phyloP scores from a whole-genome alignment of 83 land plant species.

The Larix sibirica region DNA sequence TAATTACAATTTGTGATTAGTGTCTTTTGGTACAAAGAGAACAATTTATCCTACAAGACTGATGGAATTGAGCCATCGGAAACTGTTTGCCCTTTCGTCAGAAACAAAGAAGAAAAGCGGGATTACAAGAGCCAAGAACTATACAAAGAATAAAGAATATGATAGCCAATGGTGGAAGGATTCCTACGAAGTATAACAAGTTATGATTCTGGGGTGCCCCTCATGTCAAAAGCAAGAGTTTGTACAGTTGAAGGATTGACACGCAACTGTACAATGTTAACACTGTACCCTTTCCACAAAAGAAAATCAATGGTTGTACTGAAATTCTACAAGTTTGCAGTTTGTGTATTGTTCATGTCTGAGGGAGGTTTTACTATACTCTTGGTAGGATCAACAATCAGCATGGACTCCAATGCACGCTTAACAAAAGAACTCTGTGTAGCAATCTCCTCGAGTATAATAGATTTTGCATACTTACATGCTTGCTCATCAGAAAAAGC shows the following conservation, averaged over 20 bases:
- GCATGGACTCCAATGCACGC: constrained; percentile 51
- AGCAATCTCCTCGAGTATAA: constrained; percentile 56
- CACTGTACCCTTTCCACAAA: background rate
- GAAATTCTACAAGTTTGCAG: background rate
- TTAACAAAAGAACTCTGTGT: constrained; percentile 52
- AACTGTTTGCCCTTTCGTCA: background rate
- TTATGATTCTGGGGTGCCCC: background rate
- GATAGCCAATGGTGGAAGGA: background rate
- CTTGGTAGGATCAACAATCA: constrained; percentile 27
- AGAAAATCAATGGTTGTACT: background rate
- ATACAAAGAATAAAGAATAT: background rate
- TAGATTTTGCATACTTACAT: constrained; percentile 74
- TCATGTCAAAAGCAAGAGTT: background rate
- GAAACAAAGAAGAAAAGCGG: background rate
- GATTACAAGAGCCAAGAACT: background rate
- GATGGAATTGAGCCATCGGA: background rate
- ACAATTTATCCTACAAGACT: background rate
- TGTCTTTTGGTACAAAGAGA: background rate
- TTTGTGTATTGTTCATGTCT: background rate
- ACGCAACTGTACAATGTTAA: background rate
- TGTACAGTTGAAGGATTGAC: background rate
- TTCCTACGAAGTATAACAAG: background rate
- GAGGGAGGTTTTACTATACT: background rate
- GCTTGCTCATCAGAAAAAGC: constrained; percentile 80
- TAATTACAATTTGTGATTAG: background rate